These are phyloP conservation scores for Debaryomycetaceae sp. DNA, from an alignment of 1,139 yeast species.

Conservation along the genomic window DNA sequence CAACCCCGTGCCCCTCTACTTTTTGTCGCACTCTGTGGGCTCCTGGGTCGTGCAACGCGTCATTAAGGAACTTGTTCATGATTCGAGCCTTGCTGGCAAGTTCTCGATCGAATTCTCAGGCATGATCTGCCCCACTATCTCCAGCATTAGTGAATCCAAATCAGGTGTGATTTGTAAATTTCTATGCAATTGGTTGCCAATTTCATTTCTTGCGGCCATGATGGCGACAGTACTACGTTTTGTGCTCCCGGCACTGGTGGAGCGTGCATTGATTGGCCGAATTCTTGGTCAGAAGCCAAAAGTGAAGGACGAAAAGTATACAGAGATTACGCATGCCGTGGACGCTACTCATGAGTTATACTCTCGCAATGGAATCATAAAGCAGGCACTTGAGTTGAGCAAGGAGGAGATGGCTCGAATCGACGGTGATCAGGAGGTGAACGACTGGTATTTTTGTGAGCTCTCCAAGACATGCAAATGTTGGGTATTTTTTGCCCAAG, in stretches of 20 bases:
- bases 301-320: slow-evolving; percentile 5
- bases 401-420: slow-evolving; percentile 45
- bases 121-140: slow-evolving; percentile 52
- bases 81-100: slow-evolving; percentile 9
- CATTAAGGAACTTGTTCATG: slow-evolving; percentile 15
- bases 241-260: slow-evolving; percentile 11
- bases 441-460: slow-evolving; percentile 38
- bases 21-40: slow-evolving; percentile 57
- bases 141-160: slow-evolving; percentile 40
- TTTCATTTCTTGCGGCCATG: slow-evolving; percentile 15
- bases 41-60: slow-evolving; percentile 45
- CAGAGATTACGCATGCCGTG: slow-evolving; percentile 27
- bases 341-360: slow-evolving; percentile 33
- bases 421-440: slow-evolving; percentile 26
- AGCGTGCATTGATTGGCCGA: slow-evolving; percentile 13
- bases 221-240: slow-evolving; percentile 12
- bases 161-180: slow-evolving; percentile 34
- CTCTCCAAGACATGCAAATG: slow-evolving; percentile 17
- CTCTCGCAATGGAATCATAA: slow-evolving; percentile 28
- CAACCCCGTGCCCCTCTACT: slow-evolving; percentile 22
- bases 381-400: slow-evolving; percentile 47
- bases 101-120: slow-evolving; percentile 35
- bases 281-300: slow-evolving; percentile 15
- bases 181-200: slow-evolving; percentile 22
- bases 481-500: slow-evolving; percentile 47